Percentiles rank a stretch among this genome's conserved stretches.
Evolutionary conservation across 129 eudicot species (phyloP).

Genomic region (Lonicera japonica): DNA sequence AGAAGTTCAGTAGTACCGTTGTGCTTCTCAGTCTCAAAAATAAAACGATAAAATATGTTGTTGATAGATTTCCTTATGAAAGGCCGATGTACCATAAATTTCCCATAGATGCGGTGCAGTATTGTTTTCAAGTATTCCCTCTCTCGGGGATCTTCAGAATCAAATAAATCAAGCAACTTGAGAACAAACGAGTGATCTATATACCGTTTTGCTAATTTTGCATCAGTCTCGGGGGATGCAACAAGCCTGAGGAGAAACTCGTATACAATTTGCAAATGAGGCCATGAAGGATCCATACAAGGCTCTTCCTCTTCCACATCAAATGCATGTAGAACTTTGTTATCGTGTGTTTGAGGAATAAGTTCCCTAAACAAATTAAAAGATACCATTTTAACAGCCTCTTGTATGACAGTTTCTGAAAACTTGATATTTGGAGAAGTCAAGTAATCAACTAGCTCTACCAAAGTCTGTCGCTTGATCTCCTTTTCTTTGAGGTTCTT

Average conservation of each 20-base stretch:
- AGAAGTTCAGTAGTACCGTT: conserved; percentile 81
- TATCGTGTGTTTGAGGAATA: conserved; percentile 66
- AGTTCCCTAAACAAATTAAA: conserved; percentile 56
- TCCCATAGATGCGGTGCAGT: conserved; percentile 77
- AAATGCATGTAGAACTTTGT: conserved; percentile 48
- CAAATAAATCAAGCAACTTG: conserved; percentile 65
- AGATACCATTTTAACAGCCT: conserved; percentile 72
- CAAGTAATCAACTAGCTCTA: conserved; percentile 75
- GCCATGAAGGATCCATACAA: conserved; percentile 87
- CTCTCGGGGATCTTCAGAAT: conserved; percentile 89
- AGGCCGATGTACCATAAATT: conserved; percentile 85
- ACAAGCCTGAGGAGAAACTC: conserved; percentile 73
- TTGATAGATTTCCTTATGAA: conserved; percentile 71
- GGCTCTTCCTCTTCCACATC: conserved; percentile 91
- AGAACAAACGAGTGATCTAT: conserved; percentile 70
- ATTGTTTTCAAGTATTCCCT: conserved; percentile 78
- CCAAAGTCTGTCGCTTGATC: conserved; percentile 70
- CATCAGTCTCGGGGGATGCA: conserved; percentile 77
- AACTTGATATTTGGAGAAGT: conserved; percentile 60
- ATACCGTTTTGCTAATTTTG: conserved; percentile 58
- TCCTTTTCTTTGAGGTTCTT: conserved; percentile 79
- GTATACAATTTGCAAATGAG: conserved; percentile 80
- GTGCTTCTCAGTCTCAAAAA: conserved; percentile 73
- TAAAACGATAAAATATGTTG: conserved; percentile 58
- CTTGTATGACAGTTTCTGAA: conserved; percentile 61